Evolutionary conservation across 2,329 filamentous ascomycete species (phyloP).

Genomic region (Cadophora sp.): DNA sequence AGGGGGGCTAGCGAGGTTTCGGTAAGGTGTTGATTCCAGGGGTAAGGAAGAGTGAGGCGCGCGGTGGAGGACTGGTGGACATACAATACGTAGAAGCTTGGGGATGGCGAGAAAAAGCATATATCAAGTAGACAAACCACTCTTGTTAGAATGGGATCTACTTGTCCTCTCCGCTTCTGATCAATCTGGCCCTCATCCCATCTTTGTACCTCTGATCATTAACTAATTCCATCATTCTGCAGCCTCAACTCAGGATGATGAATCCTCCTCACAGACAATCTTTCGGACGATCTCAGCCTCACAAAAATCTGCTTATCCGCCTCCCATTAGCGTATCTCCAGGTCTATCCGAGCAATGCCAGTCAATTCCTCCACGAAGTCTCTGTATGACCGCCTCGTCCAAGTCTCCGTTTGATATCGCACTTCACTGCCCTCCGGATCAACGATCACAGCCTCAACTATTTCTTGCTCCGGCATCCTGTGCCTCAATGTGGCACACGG

Average conservation of each 20-base stretch:
- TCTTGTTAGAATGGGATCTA: constrained; percentile 8
- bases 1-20: constrained; percentile 9
- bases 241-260: not conserved
- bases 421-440: constrained; percentile 24
- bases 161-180: not conserved
- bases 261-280: not conserved
- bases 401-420: constrained; percentile 20
- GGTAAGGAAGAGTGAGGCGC: not conserved
- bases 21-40: constrained; percentile 3
- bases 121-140: constrained; percentile 11
- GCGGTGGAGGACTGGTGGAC: not conserved
- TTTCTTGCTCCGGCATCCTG: constrained; percentile 11
- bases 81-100: not conserved
- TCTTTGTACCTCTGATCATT: not conserved
- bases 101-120: not conserved
- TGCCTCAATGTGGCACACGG: not conserved
- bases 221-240: not conserved
- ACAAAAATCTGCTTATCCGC: not conserved
- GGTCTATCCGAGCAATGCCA: constrained; percentile 49
- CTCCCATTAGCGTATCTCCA: constrained; percentile 45
- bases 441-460: constrained; percentile 20
- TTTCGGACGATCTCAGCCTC: not conserved
- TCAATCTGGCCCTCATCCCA: not conserved
- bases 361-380: constrained; percentile 45
- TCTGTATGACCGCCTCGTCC: constrained; percentile 8